These are phyloP conservation scores for Moricandia arvensis DNA, from an alignment of 345 rosid genomes.

Conservation along the genomic window DNA sequence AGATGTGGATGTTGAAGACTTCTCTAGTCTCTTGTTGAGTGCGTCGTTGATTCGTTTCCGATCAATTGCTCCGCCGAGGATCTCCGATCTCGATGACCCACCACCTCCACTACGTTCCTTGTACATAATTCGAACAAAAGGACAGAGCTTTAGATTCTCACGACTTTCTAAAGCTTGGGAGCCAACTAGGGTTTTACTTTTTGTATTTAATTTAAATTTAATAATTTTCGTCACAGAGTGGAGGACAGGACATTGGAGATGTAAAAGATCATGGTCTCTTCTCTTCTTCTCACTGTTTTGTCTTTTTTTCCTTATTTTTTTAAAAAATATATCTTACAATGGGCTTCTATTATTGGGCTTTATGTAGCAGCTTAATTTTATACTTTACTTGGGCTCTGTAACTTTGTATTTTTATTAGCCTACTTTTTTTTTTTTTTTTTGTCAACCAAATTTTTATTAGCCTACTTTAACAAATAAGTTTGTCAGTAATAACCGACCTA, in stretches of 20 bases:
- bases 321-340: not conserved
- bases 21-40: constrained; percentile 82
- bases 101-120: constrained; percentile 32
- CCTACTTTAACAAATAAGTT: too few relatives aligned
- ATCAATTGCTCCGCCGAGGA: constrained; percentile 52
- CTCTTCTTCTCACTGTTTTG: not conserved
- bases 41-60: constrained; percentile 89
- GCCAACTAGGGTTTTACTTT: constrained; percentile 47
- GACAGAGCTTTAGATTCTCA: constrained; percentile 21
- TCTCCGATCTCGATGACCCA: constrained; percentile 31
- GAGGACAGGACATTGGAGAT: constrained; percentile 33
- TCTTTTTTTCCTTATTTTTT: not conserved
- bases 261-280: constrained; percentile 19
- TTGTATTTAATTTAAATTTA: not conserved
- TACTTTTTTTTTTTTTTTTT: too few relatives aligned
- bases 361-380: too few relatives aligned
- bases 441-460: too few relatives aligned
- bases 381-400: too few relatives aligned
- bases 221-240: constrained; percentile 22
- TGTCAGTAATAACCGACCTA: too few relatives aligned
- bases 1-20: constrained; percentile 50
- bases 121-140: constrained; percentile 46
- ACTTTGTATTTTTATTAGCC: too few relatives aligned
- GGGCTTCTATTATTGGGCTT: constrained; percentile 10
- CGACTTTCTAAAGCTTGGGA: constrained; percentile 16